Percentiles rank a stretch among this genome's conserved stretches.
These are phyloP conservation scores for Besnoitia besnoiti DNA, from an alignment of 169 alveolate genomes.

Conservation along the genomic window DNA sequence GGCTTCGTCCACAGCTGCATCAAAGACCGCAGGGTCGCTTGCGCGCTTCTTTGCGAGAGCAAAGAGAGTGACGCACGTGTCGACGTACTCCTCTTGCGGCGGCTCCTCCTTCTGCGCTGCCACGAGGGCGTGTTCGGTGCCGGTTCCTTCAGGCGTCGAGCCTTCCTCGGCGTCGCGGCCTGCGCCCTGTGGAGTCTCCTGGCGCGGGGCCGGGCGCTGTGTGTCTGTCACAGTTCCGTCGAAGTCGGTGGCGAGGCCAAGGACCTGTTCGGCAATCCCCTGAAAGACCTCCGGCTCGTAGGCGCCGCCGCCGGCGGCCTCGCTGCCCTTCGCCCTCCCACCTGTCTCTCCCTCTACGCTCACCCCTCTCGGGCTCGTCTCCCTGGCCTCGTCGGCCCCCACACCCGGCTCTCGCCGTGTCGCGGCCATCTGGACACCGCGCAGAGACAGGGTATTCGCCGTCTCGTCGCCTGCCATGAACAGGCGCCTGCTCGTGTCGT, in stretches of 20 bases:
- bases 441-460: too few species aligned
- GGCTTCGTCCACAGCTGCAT: not conserved
- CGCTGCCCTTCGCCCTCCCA: not conserved
- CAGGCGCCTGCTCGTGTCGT: too few species aligned
- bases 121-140: too few species aligned
- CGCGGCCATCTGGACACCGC: too few species aligned
- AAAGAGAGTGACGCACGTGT: conserved; percentile 8
- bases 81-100: not conserved
- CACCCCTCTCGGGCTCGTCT: not conserved
- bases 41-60: not conserved
- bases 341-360: not conserved
- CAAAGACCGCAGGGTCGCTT: not conserved
- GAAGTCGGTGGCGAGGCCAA: conserved; percentile 15
- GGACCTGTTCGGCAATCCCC: not conserved
- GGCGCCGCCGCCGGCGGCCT: too few species aligned
- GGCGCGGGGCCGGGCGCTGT: not conserved
- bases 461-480: too few species aligned
- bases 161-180: not conserved
- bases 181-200: not conserved
- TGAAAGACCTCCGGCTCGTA: not conserved
- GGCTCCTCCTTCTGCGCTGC: not conserved
- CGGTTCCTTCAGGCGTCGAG: not conserved
- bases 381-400: not conserved
- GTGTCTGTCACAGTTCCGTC: conserved; percentile 4
- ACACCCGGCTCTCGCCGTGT: too few species aligned